These are phyloP conservation scores for Xenosphaeropsis pyriputrescens DNA, from an alignment of 2,329 filamentous ascomycete species.

Conservation along the genomic window DNA sequence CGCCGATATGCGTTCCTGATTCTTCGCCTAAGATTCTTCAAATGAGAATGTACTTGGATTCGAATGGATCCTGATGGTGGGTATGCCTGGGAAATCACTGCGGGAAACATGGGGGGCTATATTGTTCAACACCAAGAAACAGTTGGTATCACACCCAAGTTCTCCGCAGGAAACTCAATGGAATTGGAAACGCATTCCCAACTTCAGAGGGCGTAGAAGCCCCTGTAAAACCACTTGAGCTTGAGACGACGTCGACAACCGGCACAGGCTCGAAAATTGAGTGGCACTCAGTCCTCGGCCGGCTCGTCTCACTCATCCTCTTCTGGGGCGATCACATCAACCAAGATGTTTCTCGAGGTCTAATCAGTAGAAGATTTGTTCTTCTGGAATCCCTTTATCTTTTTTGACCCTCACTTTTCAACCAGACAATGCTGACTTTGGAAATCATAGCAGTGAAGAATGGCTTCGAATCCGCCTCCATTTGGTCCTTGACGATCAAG, in stretches of 20 bases:
- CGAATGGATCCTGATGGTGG: conserved; percentile 25
- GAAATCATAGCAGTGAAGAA: conserved; percentile 17
- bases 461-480: conserved; percentile 20
- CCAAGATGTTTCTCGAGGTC: conserved; percentile 20
- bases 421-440: too few relatives aligned
- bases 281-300: conserved; percentile 4
- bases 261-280: background rate
- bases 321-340: conserved; percentile 18
- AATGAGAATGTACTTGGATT: conserved; percentile 20
- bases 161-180: conserved; percentile 7
- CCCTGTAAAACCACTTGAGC: conserved; percentile 4
- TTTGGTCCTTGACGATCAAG: conserved; percentile 17
- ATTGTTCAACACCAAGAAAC: conserved; percentile 17
- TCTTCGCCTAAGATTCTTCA: conserved; percentile 19
- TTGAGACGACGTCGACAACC: background rate
- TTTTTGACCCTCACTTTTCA: too few relatives aligned
- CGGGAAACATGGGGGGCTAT: conserved; percentile 19
- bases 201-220: too few relatives aligned
- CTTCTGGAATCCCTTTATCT: too few relatives aligned
- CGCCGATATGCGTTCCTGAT: conserved; percentile 18
- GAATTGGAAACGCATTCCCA: conserved; percentile 6
- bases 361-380: conserved; percentile 11
- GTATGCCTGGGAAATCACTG: conserved; percentile 13
- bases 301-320: conserved; percentile 19
- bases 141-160: conserved; percentile 18